Base-by-base conservation (phyloP, 805 yeast species). In the Yarrowia sp. region DNA sequence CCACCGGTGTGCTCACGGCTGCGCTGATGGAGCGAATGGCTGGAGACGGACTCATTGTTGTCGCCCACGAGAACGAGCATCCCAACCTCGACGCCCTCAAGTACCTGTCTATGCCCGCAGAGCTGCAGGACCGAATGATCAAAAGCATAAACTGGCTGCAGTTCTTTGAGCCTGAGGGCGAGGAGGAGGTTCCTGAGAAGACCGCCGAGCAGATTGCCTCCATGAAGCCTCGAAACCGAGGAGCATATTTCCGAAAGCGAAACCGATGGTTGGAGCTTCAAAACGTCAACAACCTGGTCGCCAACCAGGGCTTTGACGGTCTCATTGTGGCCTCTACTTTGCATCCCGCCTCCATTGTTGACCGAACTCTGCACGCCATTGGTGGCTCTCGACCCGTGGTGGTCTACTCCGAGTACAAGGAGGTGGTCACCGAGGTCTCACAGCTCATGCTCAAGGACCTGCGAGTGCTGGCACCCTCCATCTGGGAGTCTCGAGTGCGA, bases 1-100 rank as follows among this genome's bases (percentile, higher is more conserved):
- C 97, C n/a, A 92, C 96, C 31, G 97, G 98, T 6, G 79, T 93
- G n/a, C 71, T 94, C 0, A 82, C 88, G 6, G 88, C 88, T 64
- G 90, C 96, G 4, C 78, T 94, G 80, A 71, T 94, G 74, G 99
- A 94, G 72, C 80, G 97, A 70, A 89, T 96, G 93, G 84, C 84
- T 64, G 83, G 83, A 4, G 73, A 70, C 1, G 96, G 97, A 13
- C 76, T 83, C 59, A 83, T 94, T 44, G 79, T 90, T 2, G 80
- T 90, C 19, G 78, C 86, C 1, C 97, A 94, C 74, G 99, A 94
- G 71, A 90, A 90, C 73, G 99, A 94, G 72, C 97, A 93, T 70
- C 85, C 96, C 2, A 92, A 92, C 70, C 75, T 86, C 25, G 87
- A 87, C 63, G 82, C 88, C 0, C 74, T 93, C 63, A 81, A 83